Evolutionary conservation across 345 rosid genomes (phyloP), one percentile per base, ranked within the genome.

Genomic region (Crucihimalaya himalaica): DNA sequence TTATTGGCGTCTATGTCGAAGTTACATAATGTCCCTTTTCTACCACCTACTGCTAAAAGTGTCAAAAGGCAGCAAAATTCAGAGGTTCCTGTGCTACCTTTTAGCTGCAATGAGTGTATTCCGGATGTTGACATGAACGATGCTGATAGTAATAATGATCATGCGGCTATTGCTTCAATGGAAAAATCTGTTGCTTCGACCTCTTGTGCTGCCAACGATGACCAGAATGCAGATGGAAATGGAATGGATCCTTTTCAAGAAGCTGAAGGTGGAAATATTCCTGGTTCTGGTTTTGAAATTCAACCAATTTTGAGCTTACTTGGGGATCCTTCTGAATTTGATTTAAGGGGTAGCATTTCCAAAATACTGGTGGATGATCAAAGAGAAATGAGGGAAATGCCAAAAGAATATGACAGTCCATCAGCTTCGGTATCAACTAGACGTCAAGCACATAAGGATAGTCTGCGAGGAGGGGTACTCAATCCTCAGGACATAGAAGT

Each of bases 1-100:
- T 83, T 92, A 77, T 81, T 92, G 73, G 93, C 97, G 23, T 94
- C 93, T 67, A 72, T 94, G 75, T 80, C 90, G 16, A 84, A 85
- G 74, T 59, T 78, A 35, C 84, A 40, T 27, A 77, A 90, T 58
- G 71, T 83, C 40, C 82, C 88, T 52, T 81, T 86, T 66, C 73
- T 87, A 72, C 86, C 90, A 10, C 83, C 92, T 27, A 73, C 86
- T 53, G 61, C 82, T 12, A 85, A 84, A 85, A 62, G 71, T 54
- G 87, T 59, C 53, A 81, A 85, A 39, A 67, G 74, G 16, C 89
- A 81, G 73, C 81, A 81, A 74, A 85, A 82, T 70, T 43, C 92
- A 27, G 94, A 90, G 73, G 62, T 82, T 45, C 75, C 94, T 16
- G 62, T 81, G 56, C 66, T 79, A n/a, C 87, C 88, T 62, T 80